Conservation (phyloP, 257 asterid genomes). For the Rehmannia glutinosa region DNA sequence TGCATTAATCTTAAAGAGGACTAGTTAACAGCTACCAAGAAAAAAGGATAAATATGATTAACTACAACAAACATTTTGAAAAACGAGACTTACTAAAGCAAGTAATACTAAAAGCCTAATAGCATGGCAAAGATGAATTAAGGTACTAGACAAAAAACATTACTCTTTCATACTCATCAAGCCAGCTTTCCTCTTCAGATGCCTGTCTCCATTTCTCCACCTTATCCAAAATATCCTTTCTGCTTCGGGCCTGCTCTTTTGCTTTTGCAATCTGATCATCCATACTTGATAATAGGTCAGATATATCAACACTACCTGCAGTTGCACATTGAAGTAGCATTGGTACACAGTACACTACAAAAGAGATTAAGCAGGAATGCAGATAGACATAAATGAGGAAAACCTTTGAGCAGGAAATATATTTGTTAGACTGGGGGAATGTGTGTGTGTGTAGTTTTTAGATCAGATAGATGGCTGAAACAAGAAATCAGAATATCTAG, state of each 20-base stretch:
- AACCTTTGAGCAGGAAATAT: too few species aligned
- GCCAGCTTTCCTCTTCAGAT: constrained; percentile 79
- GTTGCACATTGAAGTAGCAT: constrained; percentile 15
- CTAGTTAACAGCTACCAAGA: background rate
- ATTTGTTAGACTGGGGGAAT: too few species aligned
- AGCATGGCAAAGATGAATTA: background rate
- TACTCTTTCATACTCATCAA: constrained; percentile 86
- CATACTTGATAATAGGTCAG: constrained; percentile 62
- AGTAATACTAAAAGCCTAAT: background rate
- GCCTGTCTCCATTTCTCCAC: constrained; percentile 84
- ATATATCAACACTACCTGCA: constrained; percentile 53
- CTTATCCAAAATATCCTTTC: constrained; percentile 77
- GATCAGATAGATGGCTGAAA: background rate
- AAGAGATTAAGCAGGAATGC: background rate
- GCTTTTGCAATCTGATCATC: constrained; percentile 65
- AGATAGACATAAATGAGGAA: too few species aligned
- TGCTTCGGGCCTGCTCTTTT: constrained; percentile 67
- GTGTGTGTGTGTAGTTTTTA: too few species aligned
- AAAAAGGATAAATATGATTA: background rate
- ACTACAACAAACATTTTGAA: background rate
- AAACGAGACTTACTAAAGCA: constrained; percentile 9
- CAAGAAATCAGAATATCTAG: background rate
- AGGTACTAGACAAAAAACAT: constrained; percentile 6
- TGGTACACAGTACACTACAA: background rate
- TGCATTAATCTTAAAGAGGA: background rate